Evolutionary conservation across 495 filamentous ascomycete genomes (phyloP).

Genomic region (Recurvomyces mirabilis): DNA sequence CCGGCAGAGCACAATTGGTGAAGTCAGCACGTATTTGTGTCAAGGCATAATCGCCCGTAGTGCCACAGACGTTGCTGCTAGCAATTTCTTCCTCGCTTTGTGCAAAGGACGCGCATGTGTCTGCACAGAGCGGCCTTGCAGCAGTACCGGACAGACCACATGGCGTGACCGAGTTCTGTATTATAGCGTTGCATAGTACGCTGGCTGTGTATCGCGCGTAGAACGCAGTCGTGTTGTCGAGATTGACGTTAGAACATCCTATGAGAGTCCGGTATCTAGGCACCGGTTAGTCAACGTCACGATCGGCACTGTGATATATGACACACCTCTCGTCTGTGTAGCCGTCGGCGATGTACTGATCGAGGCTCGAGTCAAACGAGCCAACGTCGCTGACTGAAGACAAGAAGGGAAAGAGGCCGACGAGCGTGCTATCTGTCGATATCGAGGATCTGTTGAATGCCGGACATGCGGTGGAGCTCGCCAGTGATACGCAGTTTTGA

Average conservation of each 20-base stretch:
- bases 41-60: conserved; percentile 49
- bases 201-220: conserved; percentile 93
- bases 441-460: conserved; percentile 77
- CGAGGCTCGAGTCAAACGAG: conserved; percentile 69
- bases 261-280: conserved; percentile 64
- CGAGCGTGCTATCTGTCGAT: conserved; percentile 55
- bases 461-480: conserved; percentile 66
- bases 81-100: conserved; percentile 77
- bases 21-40: conserved; percentile 85
- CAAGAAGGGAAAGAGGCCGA: conserved; percentile 73
- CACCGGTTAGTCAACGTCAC: conserved; percentile 15
- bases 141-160: conserved; percentile 54
- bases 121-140: conserved; percentile 74
- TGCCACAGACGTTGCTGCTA: conserved; percentile 64
- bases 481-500: conserved; percentile 61
- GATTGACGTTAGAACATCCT: conserved; percentile 68
- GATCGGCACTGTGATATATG: neutral
- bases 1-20: conserved; percentile 73
- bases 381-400: conserved; percentile 61
- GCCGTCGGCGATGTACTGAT: conserved; percentile 56
- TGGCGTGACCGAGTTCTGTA: conserved; percentile 73
- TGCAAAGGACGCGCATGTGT: conserved; percentile 77
- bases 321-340: conserved; percentile 69
- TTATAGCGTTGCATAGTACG: conserved; percentile 85
- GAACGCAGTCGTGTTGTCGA: conserved; percentile 66